phyloP scores from a whole-genome alignment of 1,139 yeast species.

The Magnusiomyces suaveolens region DNA sequence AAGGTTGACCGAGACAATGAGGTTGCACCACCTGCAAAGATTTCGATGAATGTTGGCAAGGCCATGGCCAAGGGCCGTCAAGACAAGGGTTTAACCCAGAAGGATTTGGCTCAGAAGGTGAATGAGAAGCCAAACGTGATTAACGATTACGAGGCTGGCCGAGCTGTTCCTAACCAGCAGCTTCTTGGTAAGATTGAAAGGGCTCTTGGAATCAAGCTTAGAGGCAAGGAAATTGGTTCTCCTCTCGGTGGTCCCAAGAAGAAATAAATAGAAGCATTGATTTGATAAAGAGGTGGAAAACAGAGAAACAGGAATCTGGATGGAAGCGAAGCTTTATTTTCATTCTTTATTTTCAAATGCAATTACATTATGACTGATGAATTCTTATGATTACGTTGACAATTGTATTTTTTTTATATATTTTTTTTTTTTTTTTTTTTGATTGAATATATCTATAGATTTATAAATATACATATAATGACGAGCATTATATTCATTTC shows the following conservation, averaged over 20 bases:
- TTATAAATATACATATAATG: neutral
- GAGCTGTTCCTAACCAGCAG: slow-evolving; percentile 96
- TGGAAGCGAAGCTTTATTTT: neutral
- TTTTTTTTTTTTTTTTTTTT: neutral
- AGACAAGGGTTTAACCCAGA: slow-evolving; percentile 83
- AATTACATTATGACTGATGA: neutral
- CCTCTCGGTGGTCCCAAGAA: slow-evolving; percentile 74
- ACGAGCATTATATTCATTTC: no score
- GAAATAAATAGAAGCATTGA: slow-evolving; percentile 23
- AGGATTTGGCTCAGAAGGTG: slow-evolving; percentile 89
- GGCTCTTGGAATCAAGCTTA: slow-evolving; percentile 84
- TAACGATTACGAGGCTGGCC: slow-evolving; percentile 94
- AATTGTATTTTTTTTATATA: neutral
- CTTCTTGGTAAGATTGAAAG: slow-evolving; percentile 85
- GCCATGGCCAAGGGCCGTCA: slow-evolving; percentile 80
- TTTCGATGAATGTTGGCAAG: slow-evolving; percentile 76
- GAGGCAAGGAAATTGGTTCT: slow-evolving; percentile 93
- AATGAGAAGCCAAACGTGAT: slow-evolving; percentile 93
- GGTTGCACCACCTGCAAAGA: slow-evolving; percentile 84
- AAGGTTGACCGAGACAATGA: slow-evolving; percentile 90
- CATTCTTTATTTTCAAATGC: neutral
- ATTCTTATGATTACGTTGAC: neutral
- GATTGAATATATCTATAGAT: neutral
- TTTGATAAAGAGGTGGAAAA: neutral
- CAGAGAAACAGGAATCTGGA: neutral